A percentile compares a stretch with the other conserved stretches of the same genome.
Evolutionary conservation across 2,329 filamentous ascomycete species (phyloP).

Genomic region (Fusarium protoensiforme): DNA sequence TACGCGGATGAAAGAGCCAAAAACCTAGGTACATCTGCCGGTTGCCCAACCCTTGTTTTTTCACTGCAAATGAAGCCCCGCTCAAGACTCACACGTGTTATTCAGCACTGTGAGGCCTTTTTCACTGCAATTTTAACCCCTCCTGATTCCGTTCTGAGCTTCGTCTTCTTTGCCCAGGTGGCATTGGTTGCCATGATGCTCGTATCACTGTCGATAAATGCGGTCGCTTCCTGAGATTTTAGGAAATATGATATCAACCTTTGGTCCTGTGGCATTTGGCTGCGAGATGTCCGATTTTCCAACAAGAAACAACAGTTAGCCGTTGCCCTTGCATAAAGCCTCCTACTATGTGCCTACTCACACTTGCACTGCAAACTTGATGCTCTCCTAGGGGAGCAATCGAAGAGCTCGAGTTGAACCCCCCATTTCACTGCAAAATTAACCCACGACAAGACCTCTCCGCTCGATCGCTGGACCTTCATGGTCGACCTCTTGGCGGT

Average conservation of each 20-base stretch:
- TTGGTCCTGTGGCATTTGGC: background rate
- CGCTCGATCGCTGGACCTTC: background rate
- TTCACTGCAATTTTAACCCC: background rate
- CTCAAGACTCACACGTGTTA: no score
- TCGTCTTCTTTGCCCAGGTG: background rate
- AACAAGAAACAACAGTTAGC: no score
- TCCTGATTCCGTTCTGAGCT: background rate
- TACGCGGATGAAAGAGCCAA: no score
- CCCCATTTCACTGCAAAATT: background rate
- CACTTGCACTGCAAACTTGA: background rate
- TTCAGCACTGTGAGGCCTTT: no score
- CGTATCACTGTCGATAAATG: background rate
- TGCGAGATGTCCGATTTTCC: background rate
- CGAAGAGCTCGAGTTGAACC: background rate
- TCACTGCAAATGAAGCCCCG: no score
- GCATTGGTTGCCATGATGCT: background rate
- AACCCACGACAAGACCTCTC: background rate
- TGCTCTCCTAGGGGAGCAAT: background rate
- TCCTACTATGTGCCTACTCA: no score
- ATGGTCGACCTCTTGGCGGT: background rate
- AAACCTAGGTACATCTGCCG: no score
- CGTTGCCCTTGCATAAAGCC: no score
- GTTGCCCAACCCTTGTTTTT: no score
- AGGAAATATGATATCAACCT: background rate
- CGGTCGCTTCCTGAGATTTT: background rate